Evolutionary conservation across 2,329 filamentous ascomycete genomes (phyloP).

Genomic region (Erysiphe pulchra): DNA sequence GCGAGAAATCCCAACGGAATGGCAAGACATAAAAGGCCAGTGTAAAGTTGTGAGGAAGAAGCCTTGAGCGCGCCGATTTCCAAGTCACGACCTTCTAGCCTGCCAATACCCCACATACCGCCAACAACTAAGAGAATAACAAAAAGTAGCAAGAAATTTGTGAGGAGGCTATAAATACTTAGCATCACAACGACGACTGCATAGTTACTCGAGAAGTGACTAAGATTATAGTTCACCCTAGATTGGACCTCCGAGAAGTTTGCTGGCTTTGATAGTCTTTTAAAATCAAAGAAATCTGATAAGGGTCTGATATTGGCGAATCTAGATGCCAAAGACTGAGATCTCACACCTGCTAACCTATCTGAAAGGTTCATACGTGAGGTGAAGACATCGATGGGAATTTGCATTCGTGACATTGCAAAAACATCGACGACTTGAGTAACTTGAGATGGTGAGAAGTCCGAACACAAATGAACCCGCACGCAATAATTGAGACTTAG

Average conservation of each 20-base stretch:
- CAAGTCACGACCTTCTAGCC: slow-evolving; percentile 68
- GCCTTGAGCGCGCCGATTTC: slow-evolving; percentile 62
- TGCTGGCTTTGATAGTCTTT: slow-evolving; percentile 78
- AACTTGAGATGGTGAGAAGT: too few species aligned
- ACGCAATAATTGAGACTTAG: too few species aligned
- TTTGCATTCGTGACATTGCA: slow-evolving; percentile 66
- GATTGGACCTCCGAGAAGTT: slow-evolving; percentile 81
- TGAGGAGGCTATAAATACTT: slow-evolving; percentile 81
- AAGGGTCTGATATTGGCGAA: slow-evolving; percentile 84
- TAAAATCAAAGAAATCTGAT: slow-evolving; percentile 85
- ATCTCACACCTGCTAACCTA: slow-evolving; percentile 62
- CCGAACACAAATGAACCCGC: too few species aligned
- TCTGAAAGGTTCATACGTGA: slow-evolving; percentile 69
- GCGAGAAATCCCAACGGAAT: slow-evolving; percentile 68
- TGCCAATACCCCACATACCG: slow-evolving; percentile 79
- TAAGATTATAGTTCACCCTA: slow-evolving; percentile 87
- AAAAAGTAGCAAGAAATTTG: slow-evolving; percentile 67
- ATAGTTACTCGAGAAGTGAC: slow-evolving; percentile 98
- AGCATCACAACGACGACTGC: slow-evolving; percentile 82
- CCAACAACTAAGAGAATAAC: slow-evolving; percentile 70
- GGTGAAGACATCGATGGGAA: slow-evolving; percentile 75
- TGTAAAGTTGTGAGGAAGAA: slow-evolving; percentile 85
- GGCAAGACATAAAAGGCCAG: slow-evolving; percentile 54
- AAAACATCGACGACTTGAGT: too few species aligned
- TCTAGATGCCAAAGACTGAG: slow-evolving; percentile 51